Base-by-base conservation (phyloP, 2,329 filamentous ascomycete species). In the Periconia sp. region DNA sequence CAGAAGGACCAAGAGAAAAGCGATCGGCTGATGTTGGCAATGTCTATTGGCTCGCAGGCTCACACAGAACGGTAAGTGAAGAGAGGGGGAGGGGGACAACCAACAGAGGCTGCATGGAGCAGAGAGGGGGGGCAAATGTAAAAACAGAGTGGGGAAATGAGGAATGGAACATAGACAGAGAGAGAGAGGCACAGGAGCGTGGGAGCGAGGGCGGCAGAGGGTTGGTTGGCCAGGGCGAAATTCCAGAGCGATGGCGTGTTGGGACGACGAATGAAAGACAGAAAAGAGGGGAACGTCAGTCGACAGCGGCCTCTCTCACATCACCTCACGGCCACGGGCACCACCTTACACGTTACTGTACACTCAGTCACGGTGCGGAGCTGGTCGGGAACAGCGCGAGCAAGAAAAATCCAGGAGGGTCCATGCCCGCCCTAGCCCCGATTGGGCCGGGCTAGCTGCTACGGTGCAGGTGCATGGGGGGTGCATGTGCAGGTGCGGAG, bases 341-440 rank as follows among this genome's bases (percentile, higher is more conserved):
- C n/a, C n/a, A n/a, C n/a, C n/a, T n/a, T n/a, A n/a, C n/a, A n/a
- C n/a, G n/a, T n/a, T n/a, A n/a, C n/a, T n/a, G n/a, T n/a, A n/a
- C n/a, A n/a, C n/a, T n/a, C 30, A 27, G 15, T n/a, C 46, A 20
- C 30, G 8, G 19, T 48, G 19, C 35, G 23, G 30, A 11, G 46
- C 23, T 30, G 37, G 37, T 41, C 14, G 14, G 37, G 37, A 41
- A 18, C 3, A 3, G 37, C 50, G 54, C 45, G 48, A 41, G 49
- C 9, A 55, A 63, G 60, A 62, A 55, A 54, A 53, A 44, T 58
- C 59, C 60, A 14, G 19, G 10, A 19, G 17, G 23, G 23, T 8
- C 5, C 23, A 27, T 27, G 23, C 23, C 3, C 23, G 23, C 23
- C 5, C 23, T 27, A 27, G 23, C 23, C 23, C 23, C 23, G 23